A percentile compares a stretch with the other conserved stretches of the same genome.
phyloP scores from a whole-genome alignment of 495 filamentous ascomycete genomes.

The Aspergillus kassunensis region DNA sequence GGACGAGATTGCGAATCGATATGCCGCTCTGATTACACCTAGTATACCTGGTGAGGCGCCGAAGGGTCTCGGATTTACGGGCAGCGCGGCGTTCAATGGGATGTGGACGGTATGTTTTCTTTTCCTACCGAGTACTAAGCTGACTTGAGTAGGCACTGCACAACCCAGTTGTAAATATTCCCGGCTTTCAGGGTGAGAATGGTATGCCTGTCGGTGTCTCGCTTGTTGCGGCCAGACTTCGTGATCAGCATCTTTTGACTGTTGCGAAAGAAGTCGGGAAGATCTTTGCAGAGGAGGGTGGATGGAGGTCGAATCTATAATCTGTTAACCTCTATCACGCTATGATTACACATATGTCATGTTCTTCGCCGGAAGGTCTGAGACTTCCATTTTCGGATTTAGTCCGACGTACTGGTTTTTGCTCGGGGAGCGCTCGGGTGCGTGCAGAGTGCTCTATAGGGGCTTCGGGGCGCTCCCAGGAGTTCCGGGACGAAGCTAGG shows the following conservation, averaged over 20 bases:
- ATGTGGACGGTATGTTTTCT: conserved; percentile 15
- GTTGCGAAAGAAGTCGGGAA: conserved; percentile 6
- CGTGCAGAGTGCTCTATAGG: too few relatives aligned
- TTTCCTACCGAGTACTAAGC: too few relatives aligned
- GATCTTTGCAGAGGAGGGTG: conserved; percentile 8
- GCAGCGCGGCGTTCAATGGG: conserved; percentile 13
- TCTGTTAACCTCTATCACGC: too few relatives aligned
- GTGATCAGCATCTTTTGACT: conserved; percentile 4
- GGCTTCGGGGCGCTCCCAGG: too few relatives aligned
- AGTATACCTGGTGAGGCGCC: conserved; percentile 17
- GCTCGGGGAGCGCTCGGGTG: too few relatives aligned
- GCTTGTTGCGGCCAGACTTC: conserved; percentile 6
- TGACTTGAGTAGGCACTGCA: conserved; percentile 6
- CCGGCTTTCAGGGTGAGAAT: conserved; percentile 9
- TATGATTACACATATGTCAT: background rate
- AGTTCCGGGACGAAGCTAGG: too few relatives aligned
- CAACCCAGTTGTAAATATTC: conserved; percentile 13
- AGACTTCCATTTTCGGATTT: too few relatives aligned
- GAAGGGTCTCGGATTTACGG: conserved; percentile 2
- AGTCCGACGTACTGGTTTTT: too few relatives aligned
- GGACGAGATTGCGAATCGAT: conserved; percentile 4
- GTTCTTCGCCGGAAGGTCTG: too few relatives aligned
- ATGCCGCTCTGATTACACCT: conserved; percentile 11
- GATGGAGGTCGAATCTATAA: conserved; percentile 2
- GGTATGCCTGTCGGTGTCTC: conserved; percentile 10